These are phyloP conservation scores for Hirsutella rhossiliensis DNA, from an alignment of 2,329 filamentous ascomycete species.

Conservation along the genomic window DNA sequence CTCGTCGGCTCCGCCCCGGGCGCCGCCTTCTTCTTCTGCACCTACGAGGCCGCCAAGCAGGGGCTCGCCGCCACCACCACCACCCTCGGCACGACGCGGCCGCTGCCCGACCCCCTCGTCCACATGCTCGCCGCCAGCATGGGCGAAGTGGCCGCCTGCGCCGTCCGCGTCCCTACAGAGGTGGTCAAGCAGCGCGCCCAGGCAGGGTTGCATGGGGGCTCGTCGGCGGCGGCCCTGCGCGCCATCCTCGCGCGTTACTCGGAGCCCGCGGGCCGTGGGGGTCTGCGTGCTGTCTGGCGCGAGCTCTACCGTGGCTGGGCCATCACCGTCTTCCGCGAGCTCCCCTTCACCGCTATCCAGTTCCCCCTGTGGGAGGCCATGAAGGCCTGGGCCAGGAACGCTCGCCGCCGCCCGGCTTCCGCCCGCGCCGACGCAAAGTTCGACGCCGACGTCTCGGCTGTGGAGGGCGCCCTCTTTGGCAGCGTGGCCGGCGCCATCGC, in stretches of 20 bases:
- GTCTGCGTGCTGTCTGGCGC: conserved; percentile 51
- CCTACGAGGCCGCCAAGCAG: conserved; percentile 68
- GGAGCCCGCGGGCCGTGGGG: conserved; percentile 13
- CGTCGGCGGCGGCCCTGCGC: conserved; percentile 52
- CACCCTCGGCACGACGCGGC: conserved; percentile 6
- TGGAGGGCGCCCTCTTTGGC: conserved; percentile 76
- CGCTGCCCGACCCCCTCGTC: conserved; percentile 25
- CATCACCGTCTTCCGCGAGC: conserved; percentile 89
- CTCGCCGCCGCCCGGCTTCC: conserved; percentile 21
- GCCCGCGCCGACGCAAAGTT: not conserved
- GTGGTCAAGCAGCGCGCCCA: conserved; percentile 96
- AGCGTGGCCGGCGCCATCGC: conserved; percentile 75
- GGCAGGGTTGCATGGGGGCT: conserved; percentile 67
- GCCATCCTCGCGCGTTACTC: conserved; percentile 50
- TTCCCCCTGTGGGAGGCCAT: conserved; percentile 94
- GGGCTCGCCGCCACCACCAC: conserved; percentile 21
- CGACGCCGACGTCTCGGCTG: conserved; percentile 41
- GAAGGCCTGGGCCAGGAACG: conserved; percentile 52
- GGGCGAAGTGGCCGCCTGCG: conserved; percentile 86
- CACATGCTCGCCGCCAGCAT: conserved; percentile 81
- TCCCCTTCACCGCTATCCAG: conserved; percentile 94
- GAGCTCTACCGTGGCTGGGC: conserved; percentile 88
- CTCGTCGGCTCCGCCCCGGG: conserved; percentile 86
- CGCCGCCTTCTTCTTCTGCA: conserved; percentile 94
- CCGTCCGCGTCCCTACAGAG: conserved; percentile 86